A percentile compares a stretch with the other conserved stretches of the same genome.
phyloP scores from a whole-genome alignment of 257 asterid species.

The Fraxinus quadrangulata region DNA sequence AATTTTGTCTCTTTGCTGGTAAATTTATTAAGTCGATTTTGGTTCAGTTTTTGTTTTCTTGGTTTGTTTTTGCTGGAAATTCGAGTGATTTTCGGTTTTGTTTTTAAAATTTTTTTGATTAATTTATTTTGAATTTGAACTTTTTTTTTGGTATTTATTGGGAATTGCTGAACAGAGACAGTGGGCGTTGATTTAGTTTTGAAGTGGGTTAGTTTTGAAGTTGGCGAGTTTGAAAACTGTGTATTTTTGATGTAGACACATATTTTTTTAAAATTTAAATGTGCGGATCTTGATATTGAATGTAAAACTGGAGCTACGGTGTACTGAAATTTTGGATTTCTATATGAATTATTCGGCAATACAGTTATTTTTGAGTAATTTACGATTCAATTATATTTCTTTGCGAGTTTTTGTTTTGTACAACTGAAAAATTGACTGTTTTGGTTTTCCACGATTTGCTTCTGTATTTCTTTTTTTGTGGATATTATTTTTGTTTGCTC shows the following conservation, averaged over 20 bases:
- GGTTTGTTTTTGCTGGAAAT: slow-evolving; percentile 17
- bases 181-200: slow-evolving; percentile 10
- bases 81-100: slow-evolving; percentile 17
- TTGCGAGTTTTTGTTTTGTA: neutral
- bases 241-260: slow-evolving; percentile 21
- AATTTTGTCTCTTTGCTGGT: slow-evolving; percentile 24
- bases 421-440: neutral
- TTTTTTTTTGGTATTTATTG: neutral
- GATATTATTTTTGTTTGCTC: slow-evolving; percentile 25
- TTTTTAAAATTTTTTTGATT: neutral
- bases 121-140: slow-evolving; percentile 23
- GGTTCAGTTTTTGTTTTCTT: slow-evolving; percentile 5
- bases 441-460: neutral
- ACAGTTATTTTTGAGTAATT: slow-evolving; percentile 3
- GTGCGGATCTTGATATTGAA: slow-evolving; percentile 19
- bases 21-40: slow-evolving; percentile 4
- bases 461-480: neutral
- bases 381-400: slow-evolving; percentile 8
- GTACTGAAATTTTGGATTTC: slow-evolving; percentile 14
- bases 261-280: neutral
- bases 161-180: neutral
- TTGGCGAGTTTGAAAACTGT: slow-evolving; percentile 28
- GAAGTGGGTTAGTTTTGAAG: slow-evolving; percentile 15
- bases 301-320: slow-evolving; percentile 9
- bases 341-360: slow-evolving; percentile 1